Evolutionary conservation across 23 red algal species (phyloP).

Genomic region (Cyanidioschyzon merolae): DNA sequence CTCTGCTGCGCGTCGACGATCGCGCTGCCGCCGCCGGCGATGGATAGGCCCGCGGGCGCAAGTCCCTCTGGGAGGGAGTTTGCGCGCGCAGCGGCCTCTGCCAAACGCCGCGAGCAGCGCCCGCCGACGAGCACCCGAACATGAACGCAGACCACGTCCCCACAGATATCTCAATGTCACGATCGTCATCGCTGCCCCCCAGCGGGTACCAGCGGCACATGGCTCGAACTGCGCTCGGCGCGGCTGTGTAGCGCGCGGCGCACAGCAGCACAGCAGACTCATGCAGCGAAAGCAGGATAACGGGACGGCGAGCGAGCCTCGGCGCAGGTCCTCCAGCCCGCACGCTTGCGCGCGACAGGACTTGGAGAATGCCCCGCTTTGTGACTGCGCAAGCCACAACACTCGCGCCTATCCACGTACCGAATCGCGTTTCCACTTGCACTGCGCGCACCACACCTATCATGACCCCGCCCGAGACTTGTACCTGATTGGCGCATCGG

Average conservation of each 20-base stretch:
- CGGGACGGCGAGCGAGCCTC: too few relatives aligned
- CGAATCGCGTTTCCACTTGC: too few relatives aligned
- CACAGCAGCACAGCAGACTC: too few relatives aligned
- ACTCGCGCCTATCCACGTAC: too few relatives aligned
- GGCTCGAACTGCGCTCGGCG: background rate
- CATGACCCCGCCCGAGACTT: background rate
- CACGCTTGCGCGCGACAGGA: too few relatives aligned
- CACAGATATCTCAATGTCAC: background rate
- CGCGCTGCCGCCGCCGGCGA: background rate
- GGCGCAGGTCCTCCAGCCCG: too few relatives aligned
- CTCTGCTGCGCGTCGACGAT: background rate
- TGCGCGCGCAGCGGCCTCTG: background rate
- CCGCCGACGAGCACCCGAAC: background rate
- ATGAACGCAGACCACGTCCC: slow-evolving; percentile 16
- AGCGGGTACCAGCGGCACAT: slow-evolving; percentile 16
- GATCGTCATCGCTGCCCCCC: slow-evolving; percentile 16
- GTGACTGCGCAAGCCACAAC: too few relatives aligned
- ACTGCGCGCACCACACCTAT: too few relatives aligned
- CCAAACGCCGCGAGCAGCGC: background rate
- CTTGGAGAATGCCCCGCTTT: too few relatives aligned
- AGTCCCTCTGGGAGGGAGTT: background rate
- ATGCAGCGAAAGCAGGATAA: too few relatives aligned
- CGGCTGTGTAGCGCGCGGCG: too few relatives aligned
- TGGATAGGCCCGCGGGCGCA: background rate
- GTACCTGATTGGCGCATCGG: background rate